A percentile compares a stretch with the other conserved stretches of the same genome.
These are phyloP conservation scores for Petunia hybrid DNA, from an alignment of 305 asterid species.

Conservation along the genomic window DNA sequence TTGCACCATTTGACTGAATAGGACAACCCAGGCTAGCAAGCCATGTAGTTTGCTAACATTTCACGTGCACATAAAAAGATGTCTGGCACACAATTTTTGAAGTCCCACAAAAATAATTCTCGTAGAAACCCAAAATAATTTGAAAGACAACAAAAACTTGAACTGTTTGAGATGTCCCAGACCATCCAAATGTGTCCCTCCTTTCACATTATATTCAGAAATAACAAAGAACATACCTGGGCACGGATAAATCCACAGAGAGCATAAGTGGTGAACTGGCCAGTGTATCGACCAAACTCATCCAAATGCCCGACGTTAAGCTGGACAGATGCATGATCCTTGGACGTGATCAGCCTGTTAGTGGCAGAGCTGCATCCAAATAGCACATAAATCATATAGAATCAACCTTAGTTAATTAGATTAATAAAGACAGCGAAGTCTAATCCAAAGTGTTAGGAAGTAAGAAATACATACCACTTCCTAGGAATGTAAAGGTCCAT, in stretches of 20 bases:
- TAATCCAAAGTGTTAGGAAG: neutral
- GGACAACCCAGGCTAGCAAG: neutral
- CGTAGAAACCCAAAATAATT: neutral
- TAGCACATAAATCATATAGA: conserved; percentile 11
- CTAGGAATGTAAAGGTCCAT: conserved; percentile 56
- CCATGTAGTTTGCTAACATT: neutral
- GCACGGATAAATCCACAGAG: conserved; percentile 45
- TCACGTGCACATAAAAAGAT: neutral
- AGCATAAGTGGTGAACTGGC: conserved; percentile 42
- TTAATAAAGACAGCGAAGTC: neutral
- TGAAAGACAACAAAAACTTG: neutral
- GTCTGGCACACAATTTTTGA: neutral
- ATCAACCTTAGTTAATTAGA: neutral
- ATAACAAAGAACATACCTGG: conserved; percentile 35
- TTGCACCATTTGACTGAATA: neutral
- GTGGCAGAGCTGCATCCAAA: conserved; percentile 48
- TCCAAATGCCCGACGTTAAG: conserved; percentile 48
- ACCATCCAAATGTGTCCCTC: neutral
- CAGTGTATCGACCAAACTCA: conserved; percentile 40
- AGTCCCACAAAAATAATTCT: neutral
- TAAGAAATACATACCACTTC: conserved; percentile 42
- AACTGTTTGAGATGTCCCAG: neutral
- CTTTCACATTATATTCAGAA: neutral
- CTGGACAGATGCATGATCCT: conserved; percentile 52
- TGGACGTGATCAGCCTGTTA: conserved; percentile 47